Base-by-base conservation (phyloP, 768 basidiomycete species). In the Lactarius evosmus region DNA sequence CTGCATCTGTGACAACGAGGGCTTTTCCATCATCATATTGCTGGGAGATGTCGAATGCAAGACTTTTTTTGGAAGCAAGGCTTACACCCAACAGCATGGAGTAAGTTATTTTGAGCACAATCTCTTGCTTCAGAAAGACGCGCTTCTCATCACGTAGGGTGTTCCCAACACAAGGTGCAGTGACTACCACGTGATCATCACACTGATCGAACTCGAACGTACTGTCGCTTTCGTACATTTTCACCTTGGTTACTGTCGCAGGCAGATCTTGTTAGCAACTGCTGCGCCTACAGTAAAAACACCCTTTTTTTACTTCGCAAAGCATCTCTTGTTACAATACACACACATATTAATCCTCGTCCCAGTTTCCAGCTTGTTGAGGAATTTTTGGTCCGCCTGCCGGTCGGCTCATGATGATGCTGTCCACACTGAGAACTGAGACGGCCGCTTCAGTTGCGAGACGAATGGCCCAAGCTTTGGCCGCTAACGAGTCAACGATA, bases 321-420 rank as follows among this genome's bases (percentile, higher is more conserved):
- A 25, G 46, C 46, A 14, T 25, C 46, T 25, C 46, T 44, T 30
- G 38, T 40, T 51, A 62, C 29, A 46, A 4, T 52, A 19, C 38
- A 44, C 38, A n/a, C 14, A 41, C 4, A 9, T 19, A n/a, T 66
- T 38, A 78, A 73, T 93, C 91, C 29, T 87, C 88, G 68, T 93
- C 92, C 91, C 91, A 93, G 73, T 91, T 91, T 7, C 90, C 86
- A 41, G 88, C 81, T 73, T 93, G 92, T 71, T 94, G 91, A 58
- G 91, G 91, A 55, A 93, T 79, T 73, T 92, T 93, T 54, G 91
- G 91, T 55, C 91, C 91, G 33, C 91, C 91, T 0, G 91, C 90
- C n/a, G 90, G 89, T 72, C 93, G 93, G 78, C 90, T 92, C 85
- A 95, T 94, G 78, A 98, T 97, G 74, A 98, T 98, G 72, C 91